phyloP scores from a whole-genome alignment of 495 filamentous ascomycete genomes.

The Lasiosphaeris hirsuta region DNA sequence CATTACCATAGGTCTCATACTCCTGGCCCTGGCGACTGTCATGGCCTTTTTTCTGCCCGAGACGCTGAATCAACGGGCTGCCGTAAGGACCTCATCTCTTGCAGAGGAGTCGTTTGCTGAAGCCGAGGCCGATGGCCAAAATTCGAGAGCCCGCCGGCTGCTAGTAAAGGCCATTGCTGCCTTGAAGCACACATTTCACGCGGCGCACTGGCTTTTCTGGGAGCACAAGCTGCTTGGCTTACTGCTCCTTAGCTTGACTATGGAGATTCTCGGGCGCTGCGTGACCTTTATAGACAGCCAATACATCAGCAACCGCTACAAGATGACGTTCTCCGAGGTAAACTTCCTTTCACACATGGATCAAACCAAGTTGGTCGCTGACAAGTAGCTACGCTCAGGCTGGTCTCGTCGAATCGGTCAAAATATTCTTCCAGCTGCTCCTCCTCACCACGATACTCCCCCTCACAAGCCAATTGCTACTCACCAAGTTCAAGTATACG shows the following conservation, averaged over 20 bases:
- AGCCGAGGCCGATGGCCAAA: background rate
- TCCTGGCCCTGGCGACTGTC: background rate
- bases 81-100: background rate
- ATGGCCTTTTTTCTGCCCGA: background rate
- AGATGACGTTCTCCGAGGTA: background rate
- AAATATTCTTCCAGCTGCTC: background rate
- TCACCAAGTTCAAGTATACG: background rate
- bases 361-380: no score
- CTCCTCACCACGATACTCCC: background rate
- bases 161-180: background rate
- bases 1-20: background rate
- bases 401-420: background rate
- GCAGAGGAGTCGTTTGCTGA: no score
- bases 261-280: background rate
- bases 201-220: conserved; percentile 8
- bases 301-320: conserved; percentile 4
- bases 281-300: background rate
- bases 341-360: no score
- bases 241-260: background rate
- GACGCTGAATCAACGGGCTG: background rate
- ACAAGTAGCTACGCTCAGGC: no score
- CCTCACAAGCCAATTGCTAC: background rate
- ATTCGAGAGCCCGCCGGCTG: background rate
- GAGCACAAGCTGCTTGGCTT: conserved; percentile 7
- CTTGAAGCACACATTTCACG: background rate